A percentile compares a stretch with the other conserved stretches of the same genome.
phyloP scores from a whole-genome alignment of 2,329 filamentous ascomycete genomes.

The Trichoderma guizhouense region DNA sequence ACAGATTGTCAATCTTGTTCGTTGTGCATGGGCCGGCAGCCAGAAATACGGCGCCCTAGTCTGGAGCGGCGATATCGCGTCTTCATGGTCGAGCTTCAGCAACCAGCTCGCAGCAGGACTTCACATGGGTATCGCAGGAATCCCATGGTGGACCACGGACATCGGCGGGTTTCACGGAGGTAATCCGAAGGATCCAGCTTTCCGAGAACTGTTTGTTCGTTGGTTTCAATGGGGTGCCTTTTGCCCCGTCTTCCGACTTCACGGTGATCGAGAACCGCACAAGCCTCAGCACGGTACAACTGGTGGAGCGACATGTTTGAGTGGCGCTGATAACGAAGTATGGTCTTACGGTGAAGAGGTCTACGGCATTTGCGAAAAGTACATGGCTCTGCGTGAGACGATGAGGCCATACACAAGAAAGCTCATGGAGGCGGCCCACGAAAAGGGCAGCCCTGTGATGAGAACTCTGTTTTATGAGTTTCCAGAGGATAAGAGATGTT shows the following conservation, averaged over 20 bases:
- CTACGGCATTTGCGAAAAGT: background rate
- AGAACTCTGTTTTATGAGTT: background rate
- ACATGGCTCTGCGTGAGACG: background rate
- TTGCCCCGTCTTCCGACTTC: background rate
- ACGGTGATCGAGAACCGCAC: background rate
- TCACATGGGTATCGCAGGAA: background rate
- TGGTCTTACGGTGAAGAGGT: background rate
- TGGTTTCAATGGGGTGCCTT: background rate
- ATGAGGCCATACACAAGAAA: background rate
- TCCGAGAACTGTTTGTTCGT: background rate
- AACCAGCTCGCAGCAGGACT: background rate
- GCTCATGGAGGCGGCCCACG: background rate
- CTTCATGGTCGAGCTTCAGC: slow-evolving; percentile 51
- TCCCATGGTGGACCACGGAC: background rate
- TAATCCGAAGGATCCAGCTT: background rate
- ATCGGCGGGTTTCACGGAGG: background rate
- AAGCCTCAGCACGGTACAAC: background rate
- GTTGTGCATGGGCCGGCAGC: slow-evolving; percentile 50
- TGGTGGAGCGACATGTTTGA: background rate
- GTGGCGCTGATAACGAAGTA: background rate
- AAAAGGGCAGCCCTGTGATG: background rate
- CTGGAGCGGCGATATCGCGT: slow-evolving; percentile 66
- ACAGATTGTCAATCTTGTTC: slow-evolving; percentile 31
- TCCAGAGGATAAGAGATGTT: background rate
- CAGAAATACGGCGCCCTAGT: slow-evolving; percentile 64